Conservation (phyloP, 306 rosid species). For the Castanea crenata region DNA sequence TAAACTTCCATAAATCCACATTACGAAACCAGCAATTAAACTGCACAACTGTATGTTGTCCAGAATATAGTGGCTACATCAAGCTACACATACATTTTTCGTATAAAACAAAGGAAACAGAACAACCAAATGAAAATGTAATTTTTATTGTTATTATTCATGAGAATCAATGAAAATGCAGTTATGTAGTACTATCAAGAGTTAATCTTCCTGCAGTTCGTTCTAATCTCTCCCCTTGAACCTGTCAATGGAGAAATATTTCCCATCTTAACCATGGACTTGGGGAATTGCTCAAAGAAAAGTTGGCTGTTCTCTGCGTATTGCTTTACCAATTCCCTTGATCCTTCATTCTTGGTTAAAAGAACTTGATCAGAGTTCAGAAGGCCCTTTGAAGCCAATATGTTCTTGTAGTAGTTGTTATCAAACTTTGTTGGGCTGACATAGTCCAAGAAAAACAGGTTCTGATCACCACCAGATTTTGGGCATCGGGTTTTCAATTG, state of each 20-base stretch:
- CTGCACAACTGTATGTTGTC: not conserved
- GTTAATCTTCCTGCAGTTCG: constrained; percentile 60
- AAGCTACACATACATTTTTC: not conserved
- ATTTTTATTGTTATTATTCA: not conserved
- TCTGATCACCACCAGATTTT: constrained; percentile 80
- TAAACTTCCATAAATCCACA: constrained; percentile 14
- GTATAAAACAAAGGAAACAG: constrained; percentile 6
- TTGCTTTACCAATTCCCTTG: constrained; percentile 53
- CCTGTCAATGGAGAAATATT: constrained; percentile 77
- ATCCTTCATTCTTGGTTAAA: constrained; percentile 43
- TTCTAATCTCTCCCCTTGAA: constrained; percentile 76
- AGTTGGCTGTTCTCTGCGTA: constrained; percentile 52
- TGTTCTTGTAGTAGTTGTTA: constrained; percentile 73
- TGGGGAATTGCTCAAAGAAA: constrained; percentile 77
- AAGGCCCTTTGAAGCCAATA: constrained; percentile 67
- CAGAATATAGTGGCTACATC: constrained; percentile 2
- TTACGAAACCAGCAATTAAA: not conserved
- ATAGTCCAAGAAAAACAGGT: constrained; percentile 62
- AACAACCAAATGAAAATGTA: not conserved
- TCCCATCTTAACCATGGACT: constrained; percentile 93
- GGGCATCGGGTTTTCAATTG: constrained; percentile 60
- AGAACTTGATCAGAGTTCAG: constrained; percentile 78
- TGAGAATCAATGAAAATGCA: not conserved
- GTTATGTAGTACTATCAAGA: constrained; percentile 1
- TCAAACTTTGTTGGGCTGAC: constrained; percentile 73